Percentiles rank a stretch among this genome's conserved stretches.
Evolutionary conservation across 2,329 filamentous ascomycete genomes (phyloP).

Genomic region (Aspergillus sergii): DNA sequence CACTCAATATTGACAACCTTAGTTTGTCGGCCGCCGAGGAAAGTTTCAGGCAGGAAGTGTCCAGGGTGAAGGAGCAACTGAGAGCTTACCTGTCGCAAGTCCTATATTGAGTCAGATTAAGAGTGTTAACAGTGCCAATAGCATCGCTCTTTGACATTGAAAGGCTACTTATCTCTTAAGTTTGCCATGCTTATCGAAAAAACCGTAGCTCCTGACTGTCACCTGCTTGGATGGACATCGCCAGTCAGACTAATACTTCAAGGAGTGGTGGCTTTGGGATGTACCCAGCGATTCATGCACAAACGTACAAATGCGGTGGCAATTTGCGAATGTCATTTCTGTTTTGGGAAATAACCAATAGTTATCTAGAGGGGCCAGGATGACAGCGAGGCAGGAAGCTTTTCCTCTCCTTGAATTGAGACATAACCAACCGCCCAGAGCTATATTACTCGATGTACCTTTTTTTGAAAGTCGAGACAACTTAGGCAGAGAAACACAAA

Average conservation of each 20-base stretch:
- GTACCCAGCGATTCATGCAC: no score
- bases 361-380: no score
- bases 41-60: background rate
- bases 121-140: background rate
- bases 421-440: no score
- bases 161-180: background rate
- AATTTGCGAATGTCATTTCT: no score
- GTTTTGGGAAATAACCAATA: no score
- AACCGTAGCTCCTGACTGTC: background rate
- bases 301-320: no score
- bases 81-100: background rate
- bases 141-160: background rate
- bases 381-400: no score
- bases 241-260: conserved; percentile 15
- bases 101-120: background rate
- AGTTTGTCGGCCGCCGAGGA: background rate
- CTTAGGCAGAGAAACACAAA: no score
- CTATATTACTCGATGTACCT: no score
- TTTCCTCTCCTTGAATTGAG: no score
- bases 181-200: background rate
- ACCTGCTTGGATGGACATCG: background rate
- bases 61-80: background rate
- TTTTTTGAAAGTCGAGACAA: no score
- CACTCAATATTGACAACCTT: background rate
- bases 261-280: no score